Percentiles rank a stretch among this genome's conserved stretches.
These are phyloP conservation scores for Vicia faba DNA, from an alignment of 306 rosid genomes.

Conservation along the genomic window DNA sequence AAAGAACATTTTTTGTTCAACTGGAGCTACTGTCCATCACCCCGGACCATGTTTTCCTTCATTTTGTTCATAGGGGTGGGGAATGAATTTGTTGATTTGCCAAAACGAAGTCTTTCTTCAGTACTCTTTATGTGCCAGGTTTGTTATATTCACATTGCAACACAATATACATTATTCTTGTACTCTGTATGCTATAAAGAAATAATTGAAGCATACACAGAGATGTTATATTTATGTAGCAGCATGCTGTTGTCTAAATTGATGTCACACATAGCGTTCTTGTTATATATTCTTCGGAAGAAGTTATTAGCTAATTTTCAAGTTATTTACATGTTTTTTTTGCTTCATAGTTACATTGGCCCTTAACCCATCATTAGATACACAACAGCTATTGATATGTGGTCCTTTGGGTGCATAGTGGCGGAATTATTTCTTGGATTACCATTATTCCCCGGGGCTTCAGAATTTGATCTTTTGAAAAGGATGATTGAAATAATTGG, in stretches of 20 bases:
- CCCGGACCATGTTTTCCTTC: conserved; percentile 14
- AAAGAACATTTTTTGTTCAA: neutral
- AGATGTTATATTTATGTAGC: conserved; percentile 27
- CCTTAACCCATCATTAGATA: conserved; percentile 73
- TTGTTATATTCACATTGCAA: conserved; percentile 14
- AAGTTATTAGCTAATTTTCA: conserved; percentile 14
- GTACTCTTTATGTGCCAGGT: neutral
- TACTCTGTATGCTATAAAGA: conserved; percentile 17
- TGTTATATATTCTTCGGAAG: conserved; percentile 22
- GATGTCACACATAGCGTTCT: conserved; percentile 9
- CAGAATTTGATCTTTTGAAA: conserved; percentile 90
- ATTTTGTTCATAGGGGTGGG: neutral
- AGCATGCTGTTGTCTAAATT: conserved; percentile 21
- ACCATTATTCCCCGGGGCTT: conserved; percentile 98
- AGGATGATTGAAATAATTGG: conserved; percentile 96
- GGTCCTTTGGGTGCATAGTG: conserved; percentile 99
- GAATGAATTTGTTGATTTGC: conserved; percentile 15
- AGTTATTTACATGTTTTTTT: conserved; percentile 14
- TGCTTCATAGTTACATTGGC: conserved; percentile 24
- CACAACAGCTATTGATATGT: conserved; percentile 97
- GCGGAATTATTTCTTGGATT: conserved; percentile 96
- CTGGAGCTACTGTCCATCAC: conserved; percentile 2
- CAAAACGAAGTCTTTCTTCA: conserved; percentile 14
- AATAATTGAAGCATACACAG: conserved; percentile 20
- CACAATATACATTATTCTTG: conserved; percentile 1